A percentile compares a stretch with the other conserved stretches of the same genome.
phyloP scores from a whole-genome alignment of 306 rosid species.

The Hippophae tibetana region DNA sequence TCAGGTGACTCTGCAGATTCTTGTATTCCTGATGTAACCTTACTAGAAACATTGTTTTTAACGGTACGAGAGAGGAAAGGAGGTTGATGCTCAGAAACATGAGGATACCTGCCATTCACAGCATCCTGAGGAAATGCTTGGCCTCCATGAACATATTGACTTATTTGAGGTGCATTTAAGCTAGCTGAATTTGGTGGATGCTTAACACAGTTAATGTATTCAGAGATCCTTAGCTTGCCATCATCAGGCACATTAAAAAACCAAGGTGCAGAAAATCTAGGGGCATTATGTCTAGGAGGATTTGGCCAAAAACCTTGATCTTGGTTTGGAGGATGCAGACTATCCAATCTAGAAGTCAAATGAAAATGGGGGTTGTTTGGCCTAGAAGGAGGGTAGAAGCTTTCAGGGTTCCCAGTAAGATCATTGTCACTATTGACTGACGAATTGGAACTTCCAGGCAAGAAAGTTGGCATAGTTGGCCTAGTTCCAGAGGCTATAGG shows the following conservation, averaged over 20 bases:
- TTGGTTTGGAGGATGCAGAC: constrained; percentile 30
- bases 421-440: constrained; percentile 38
- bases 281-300: constrained; percentile 44
- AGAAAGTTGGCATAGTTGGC: constrained; percentile 32
- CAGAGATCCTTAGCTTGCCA: constrained; percentile 44
- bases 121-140: constrained; percentile 33
- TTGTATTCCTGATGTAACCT: constrained; percentile 62
- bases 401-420: constrained; percentile 34
- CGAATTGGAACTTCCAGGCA: constrained; percentile 32
- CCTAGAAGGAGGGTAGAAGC: constrained; percentile 41
- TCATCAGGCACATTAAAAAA: constrained; percentile 38
- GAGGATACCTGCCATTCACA: constrained; percentile 35
- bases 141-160: constrained; percentile 35
- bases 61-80: constrained; percentile 21
- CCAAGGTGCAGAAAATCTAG: constrained; percentile 36
- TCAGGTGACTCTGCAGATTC: constrained; percentile 72
- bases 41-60: constrained; percentile 34
- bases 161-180: constrained; percentile 38
- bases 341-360: constrained; percentile 39
- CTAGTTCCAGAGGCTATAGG: constrained; percentile 20
- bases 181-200: constrained; percentile 30
- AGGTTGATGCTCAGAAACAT: constrained; percentile 35
- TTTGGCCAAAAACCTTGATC: constrained; percentile 33
- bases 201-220: constrained; percentile 32
- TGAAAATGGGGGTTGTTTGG: constrained; percentile 42